Conservation (phyloP, 305 asterid species). For the Fraxinus floribunda region DNA sequence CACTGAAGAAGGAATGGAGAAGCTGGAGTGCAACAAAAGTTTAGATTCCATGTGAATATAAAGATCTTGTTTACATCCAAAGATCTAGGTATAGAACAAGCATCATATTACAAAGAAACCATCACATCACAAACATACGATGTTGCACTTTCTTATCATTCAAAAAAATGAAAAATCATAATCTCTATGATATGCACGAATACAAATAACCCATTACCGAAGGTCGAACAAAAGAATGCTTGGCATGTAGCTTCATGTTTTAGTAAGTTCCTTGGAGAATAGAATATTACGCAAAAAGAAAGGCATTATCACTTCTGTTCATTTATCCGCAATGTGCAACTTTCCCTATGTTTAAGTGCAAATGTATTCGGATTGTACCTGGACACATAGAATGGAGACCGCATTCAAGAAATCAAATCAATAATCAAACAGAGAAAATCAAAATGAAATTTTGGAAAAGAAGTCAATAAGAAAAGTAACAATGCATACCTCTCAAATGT, state of each 20-base stretch:
- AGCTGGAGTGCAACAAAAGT: neutral
- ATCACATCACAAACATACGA: neutral
- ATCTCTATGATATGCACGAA: neutral
- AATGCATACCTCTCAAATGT: constrained; percentile 52
- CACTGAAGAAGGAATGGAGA: neutral
- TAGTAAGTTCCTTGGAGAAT: neutral
- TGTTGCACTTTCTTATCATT: neutral
- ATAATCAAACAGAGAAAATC: neutral
- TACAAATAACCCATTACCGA: neutral
- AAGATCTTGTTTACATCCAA: neutral
- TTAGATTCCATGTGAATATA: neutral
- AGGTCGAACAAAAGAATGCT: constrained; percentile 1
- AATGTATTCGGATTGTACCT: neutral
- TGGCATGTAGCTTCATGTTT: neutral
- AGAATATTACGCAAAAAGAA: neutral
- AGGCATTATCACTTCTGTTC: constrained; percentile 3
- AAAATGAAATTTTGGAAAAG: neutral
- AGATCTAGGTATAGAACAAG: neutral
- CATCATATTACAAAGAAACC: neutral
- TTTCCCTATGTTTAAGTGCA: neutral
- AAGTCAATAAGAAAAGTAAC: neutral
- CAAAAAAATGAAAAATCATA: neutral
- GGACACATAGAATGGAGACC: neutral
- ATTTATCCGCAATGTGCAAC: neutral
- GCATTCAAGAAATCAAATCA: neutral